Conservation (phyloP, 768 basidiomycete species). For the Serendipita sp. region DNA sequence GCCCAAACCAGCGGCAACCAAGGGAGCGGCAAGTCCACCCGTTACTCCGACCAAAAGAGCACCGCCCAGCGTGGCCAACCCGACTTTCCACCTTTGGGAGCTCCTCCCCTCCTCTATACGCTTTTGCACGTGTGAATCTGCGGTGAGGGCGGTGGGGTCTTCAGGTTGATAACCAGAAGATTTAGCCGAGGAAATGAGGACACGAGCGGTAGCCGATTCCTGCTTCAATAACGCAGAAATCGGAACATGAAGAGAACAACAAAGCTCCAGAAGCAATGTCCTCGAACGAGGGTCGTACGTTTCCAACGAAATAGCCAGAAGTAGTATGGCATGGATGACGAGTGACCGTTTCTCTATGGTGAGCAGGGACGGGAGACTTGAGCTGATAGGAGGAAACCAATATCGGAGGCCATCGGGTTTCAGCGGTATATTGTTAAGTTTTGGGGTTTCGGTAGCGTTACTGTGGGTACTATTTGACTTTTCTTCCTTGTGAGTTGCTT, state of each 20-base stretch:
- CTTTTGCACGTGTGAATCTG: not conserved
- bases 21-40: slow-evolving; percentile 42
- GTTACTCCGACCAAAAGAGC: slow-evolving; percentile 40
- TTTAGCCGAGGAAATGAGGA: not conserved
- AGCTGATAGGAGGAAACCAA: not conserved
- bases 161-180: not conserved
- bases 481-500: not conserved
- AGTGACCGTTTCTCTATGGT: not conserved
- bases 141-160: not conserved
- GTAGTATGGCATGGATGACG: not conserved
- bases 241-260: not conserved
- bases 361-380: not conserved
- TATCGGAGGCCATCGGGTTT: not conserved
- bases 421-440: not conserved
- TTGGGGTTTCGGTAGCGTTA: not conserved
- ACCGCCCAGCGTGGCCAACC: slow-evolving; percentile 36
- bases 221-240: not conserved
- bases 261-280: not conserved
- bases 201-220: not conserved
- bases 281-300: not conserved
- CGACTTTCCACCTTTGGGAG: slow-evolving; percentile 16
- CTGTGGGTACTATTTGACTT: not conserved
- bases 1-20: slow-evolving; percentile 38
- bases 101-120: not conserved
- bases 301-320: not conserved